Conservation (phyloP, 2,329 filamentous ascomycete genomes). For the Arthrobotrys musiformis region DNA sequence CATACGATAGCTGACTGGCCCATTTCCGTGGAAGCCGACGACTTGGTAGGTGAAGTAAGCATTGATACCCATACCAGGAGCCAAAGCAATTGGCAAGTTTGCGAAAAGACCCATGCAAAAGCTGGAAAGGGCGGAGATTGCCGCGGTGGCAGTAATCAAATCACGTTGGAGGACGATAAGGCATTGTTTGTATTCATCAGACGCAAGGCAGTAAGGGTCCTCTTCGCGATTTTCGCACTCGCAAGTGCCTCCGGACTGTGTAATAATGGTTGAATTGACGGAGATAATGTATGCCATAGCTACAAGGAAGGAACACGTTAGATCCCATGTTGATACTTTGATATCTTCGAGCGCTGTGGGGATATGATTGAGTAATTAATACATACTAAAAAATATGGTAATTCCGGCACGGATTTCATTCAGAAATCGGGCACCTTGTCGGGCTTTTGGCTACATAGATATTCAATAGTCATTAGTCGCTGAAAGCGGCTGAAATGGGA, state of each 20-base stretch:
- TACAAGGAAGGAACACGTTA: constrained; percentile 64
- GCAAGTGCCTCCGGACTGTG: constrained; percentile 50
- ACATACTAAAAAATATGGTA: constrained; percentile 67
- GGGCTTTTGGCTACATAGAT: constrained; percentile 70
- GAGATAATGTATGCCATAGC: constrained; percentile 79
- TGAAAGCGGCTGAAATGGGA: background rate
- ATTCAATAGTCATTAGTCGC: constrained; percentile 29
- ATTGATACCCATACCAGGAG: constrained; percentile 83
- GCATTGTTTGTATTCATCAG: constrained; percentile 72
- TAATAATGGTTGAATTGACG: constrained; percentile 62
- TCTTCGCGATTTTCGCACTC: constrained; percentile 25
- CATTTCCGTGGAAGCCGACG: constrained; percentile 79
- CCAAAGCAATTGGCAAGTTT: constrained; percentile 78
- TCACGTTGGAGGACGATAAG: constrained; percentile 76
- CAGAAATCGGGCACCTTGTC: constrained; percentile 80
- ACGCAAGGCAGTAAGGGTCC: background rate
- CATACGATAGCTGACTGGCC: constrained; percentile 77
- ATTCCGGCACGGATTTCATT: constrained; percentile 86
- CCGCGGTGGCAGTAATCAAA: constrained; percentile 84
- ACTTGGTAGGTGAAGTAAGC: constrained; percentile 84
- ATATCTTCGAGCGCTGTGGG: background rate
- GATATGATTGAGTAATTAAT: background rate
- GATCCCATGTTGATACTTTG: background rate
- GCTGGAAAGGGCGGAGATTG: constrained; percentile 80
- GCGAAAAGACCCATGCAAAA: constrained; percentile 86